These are phyloP conservation scores for Serendipita vermifera DNA, from an alignment of 768 basidiomycete species.

Conservation along the genomic window DNA sequence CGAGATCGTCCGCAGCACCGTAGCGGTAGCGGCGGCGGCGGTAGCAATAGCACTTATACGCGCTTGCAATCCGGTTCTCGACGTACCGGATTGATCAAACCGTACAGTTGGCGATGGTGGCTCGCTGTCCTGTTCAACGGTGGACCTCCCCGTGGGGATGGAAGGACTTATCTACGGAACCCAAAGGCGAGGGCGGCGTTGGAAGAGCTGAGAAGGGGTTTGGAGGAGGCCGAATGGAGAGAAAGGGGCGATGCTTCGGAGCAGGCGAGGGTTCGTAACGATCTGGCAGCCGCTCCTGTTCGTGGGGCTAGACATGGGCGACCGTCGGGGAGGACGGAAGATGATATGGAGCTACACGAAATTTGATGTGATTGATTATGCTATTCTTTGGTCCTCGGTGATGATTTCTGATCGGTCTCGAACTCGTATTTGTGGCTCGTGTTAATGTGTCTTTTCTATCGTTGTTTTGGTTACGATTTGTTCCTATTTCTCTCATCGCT, in stretches of 20 bases:
- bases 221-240: conserved; percentile 42
- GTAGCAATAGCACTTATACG: conserved; percentile 34
- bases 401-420: too few species aligned
- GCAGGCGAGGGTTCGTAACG: neutral
- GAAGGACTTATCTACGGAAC: conserved; percentile 53
- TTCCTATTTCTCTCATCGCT: too few species aligned
- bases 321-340: neutral
- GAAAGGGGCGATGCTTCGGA: neutral
- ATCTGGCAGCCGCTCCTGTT: neutral
- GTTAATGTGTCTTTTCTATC: too few species aligned
- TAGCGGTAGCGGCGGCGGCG: conserved; percentile 43
- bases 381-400: too few species aligned
- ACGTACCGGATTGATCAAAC: neutral
- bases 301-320: neutral
- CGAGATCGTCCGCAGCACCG: conserved; percentile 41
- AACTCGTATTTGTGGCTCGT: too few species aligned
- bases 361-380: too few species aligned
- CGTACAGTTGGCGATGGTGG: neutral
- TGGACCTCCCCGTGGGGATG: conserved; percentile 44
- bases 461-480: too few species aligned
- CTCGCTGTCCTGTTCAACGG: conserved; percentile 10
- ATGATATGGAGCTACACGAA: conserved; percentile 2
- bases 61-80: conserved; percentile 11
- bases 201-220: conserved; percentile 46
- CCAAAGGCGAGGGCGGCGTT: conserved; percentile 54